These are phyloP conservation scores for rapeseed (Brassica napus) DNA, from an alignment of 345 rosid genomes.

Conservation along the genomic window DNA sequence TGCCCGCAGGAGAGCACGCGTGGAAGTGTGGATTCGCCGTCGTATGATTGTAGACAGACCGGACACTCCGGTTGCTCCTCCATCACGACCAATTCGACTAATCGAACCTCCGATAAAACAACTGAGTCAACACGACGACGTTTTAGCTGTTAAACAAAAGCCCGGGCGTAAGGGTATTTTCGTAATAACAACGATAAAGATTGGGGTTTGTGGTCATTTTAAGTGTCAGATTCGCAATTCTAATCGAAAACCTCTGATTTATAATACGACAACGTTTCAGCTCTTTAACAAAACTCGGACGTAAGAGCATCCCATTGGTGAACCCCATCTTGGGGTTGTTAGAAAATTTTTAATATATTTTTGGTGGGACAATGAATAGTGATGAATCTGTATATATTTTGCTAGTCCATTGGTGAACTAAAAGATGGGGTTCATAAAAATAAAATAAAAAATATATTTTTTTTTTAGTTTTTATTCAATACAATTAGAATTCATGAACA, in stretches of 20 bases:
- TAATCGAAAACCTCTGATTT: background rate
- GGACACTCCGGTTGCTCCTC: slow-evolving; percentile 84
- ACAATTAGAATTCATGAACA: too few species aligned
- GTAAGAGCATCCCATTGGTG: too few species aligned
- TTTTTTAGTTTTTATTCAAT: too few species aligned
- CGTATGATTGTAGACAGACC: slow-evolving; percentile 73
- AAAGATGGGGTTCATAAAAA: too few species aligned
- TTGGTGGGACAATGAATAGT: too few species aligned
- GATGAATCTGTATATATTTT: too few species aligned
- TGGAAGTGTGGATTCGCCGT: slow-evolving; percentile 58
- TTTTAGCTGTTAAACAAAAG: background rate
- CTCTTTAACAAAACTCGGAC: too few species aligned
- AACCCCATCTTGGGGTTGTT: too few species aligned
- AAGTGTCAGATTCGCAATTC: background rate
- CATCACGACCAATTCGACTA: slow-evolving; percentile 28
- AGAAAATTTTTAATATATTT: too few species aligned
- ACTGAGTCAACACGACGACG: background rate
- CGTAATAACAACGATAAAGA: background rate
- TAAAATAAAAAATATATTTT: too few species aligned
- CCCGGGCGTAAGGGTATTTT: background rate
- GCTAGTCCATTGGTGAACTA: too few species aligned
- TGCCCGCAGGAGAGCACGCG: slow-evolving; percentile 90
- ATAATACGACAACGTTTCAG: background rate
- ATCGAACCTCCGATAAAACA: background rate
- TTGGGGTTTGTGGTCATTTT: background rate